Conservation (phyloP, 257 asterid species). For the Nyctanthes arbortristis region DNA sequence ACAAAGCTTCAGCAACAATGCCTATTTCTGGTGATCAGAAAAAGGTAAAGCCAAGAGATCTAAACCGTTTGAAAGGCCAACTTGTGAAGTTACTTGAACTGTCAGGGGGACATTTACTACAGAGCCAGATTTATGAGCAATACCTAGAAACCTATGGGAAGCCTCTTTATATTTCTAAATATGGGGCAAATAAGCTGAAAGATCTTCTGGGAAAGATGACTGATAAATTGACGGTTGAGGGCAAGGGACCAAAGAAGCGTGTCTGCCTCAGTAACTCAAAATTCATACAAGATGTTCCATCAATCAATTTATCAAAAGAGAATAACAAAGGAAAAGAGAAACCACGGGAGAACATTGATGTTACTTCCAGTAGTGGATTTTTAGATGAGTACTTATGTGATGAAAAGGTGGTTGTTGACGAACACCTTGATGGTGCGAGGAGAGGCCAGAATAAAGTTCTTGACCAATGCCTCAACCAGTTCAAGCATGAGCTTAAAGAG, state of each 20-base stretch:
- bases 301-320: conserved; percentile 37
- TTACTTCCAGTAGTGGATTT: conserved; percentile 38
- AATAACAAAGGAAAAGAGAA: conserved; percentile 50
- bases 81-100: conserved; percentile 69
- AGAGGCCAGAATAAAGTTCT: conserved; percentile 21
- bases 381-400: conserved; percentile 71
- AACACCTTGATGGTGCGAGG: conserved; percentile 14
- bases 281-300: conserved; percentile 34
- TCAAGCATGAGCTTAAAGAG: conserved; percentile 83
- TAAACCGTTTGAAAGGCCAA: conserved; percentile 78
- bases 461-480: conserved; percentile 46
- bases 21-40: conserved; percentile 30
- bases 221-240: conserved; percentile 51
- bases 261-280: conserved; percentile 52
- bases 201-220: conserved; percentile 72
- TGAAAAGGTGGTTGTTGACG: conserved; percentile 44
- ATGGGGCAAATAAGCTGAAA: conserved; percentile 67
- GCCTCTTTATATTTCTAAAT: conserved; percentile 72
- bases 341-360: conserved; percentile 32
- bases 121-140: conserved; percentile 62
- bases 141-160: conserved; percentile 68
- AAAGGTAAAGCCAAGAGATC: conserved; percentile 84
- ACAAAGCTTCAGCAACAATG: conserved; percentile 40
- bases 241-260: conserved; percentile 51
- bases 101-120: conserved; percentile 66